Conservation (phyloP, 345 rosid genomes). For the Linum tenue region DNA sequence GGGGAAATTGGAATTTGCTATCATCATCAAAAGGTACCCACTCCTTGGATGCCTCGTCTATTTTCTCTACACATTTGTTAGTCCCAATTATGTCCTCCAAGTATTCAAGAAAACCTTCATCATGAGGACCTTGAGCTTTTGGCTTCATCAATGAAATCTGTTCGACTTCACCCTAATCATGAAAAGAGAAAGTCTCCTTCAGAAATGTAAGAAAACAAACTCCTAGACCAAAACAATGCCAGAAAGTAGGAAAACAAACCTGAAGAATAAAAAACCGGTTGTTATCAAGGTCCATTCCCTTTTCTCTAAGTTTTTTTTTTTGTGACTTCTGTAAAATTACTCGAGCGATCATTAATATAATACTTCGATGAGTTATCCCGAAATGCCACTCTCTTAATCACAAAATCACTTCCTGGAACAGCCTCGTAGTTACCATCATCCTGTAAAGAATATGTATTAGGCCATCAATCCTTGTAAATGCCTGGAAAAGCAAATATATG, state of each 20-base stretch:
- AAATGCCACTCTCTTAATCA: constrained; percentile 78
- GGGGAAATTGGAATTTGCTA: neutral
- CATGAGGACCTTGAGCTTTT: constrained; percentile 93
- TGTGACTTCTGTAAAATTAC: constrained; percentile 96
- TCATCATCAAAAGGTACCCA: constrained; percentile 30
- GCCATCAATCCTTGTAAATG: neutral
- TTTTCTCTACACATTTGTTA: constrained; percentile 80
- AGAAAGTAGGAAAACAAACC: constrained; percentile 29
- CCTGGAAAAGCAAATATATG: neutral
- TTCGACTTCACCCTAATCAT: constrained; percentile 90
- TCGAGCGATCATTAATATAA: constrained; percentile 63
- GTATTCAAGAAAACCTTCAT: constrained; percentile 97
- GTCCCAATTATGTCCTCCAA: constrained; percentile 97
- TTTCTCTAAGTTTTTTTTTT: constrained; percentile 69
- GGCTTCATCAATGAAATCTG: constrained; percentile 99
- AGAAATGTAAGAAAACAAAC: neutral
- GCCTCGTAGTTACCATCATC: constrained; percentile 75
- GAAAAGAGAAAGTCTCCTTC: constrained; percentile 10
- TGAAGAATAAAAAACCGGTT: constrained; percentile 98
- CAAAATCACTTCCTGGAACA: constrained; percentile 87
- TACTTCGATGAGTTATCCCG: constrained; percentile 95
- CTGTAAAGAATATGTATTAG: constrained; percentile 23
- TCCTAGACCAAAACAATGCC: neutral
- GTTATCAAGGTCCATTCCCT: constrained; percentile 96
- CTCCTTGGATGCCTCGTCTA: constrained; percentile 73